Percentiles rank a stretch among this genome's conserved stretches.
Evolutionary conservation across 2,329 filamentous ascomycete species (phyloP).

Genomic region (Trichoderma polysporum): DNA sequence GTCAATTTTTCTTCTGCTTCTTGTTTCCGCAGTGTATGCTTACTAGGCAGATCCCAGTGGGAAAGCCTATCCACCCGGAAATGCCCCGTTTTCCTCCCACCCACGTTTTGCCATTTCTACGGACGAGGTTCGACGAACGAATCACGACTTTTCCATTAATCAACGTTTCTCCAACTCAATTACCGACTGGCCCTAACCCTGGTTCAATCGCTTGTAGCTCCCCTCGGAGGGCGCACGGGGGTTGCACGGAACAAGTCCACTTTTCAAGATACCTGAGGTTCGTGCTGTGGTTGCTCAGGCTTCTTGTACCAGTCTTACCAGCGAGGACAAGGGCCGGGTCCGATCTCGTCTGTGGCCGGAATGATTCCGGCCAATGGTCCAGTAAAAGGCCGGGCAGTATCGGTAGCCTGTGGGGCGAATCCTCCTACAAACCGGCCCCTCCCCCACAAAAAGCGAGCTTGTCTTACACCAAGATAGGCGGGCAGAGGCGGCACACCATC

Average conservation of each 20-base stretch:
- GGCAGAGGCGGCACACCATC: conserved; percentile 27
- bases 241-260: conserved; percentile 10
- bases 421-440: conserved; percentile 17
- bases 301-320: conserved; percentile 10
- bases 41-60: not conserved
- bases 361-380: conserved; percentile 35
- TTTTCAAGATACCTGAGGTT: conserved; percentile 1
- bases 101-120: not conserved
- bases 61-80: not conserved
- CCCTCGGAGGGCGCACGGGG: conserved; percentile 3
- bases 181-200: not conserved
- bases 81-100: not conserved
- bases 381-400: conserved; percentile 27
- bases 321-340: conserved; percentile 25
- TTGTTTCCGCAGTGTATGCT: not conserved
- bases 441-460: conserved; percentile 14
- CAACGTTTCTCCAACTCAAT: not conserved
- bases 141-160: conserved; percentile 11
- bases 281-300: not conserved
- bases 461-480: conserved; percentile 22
- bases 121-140: not conserved
- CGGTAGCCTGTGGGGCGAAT: conserved; percentile 24
- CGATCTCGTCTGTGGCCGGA: conserved; percentile 36
- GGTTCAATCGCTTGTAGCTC: not conserved
- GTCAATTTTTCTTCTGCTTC: not conserved